Percentiles rank a stretch among this genome's conserved stretches.
These are phyloP conservation scores for Fusarium subtropicale DNA, from an alignment of 2,329 filamentous ascomycete species.

Conservation along the genomic window DNA sequence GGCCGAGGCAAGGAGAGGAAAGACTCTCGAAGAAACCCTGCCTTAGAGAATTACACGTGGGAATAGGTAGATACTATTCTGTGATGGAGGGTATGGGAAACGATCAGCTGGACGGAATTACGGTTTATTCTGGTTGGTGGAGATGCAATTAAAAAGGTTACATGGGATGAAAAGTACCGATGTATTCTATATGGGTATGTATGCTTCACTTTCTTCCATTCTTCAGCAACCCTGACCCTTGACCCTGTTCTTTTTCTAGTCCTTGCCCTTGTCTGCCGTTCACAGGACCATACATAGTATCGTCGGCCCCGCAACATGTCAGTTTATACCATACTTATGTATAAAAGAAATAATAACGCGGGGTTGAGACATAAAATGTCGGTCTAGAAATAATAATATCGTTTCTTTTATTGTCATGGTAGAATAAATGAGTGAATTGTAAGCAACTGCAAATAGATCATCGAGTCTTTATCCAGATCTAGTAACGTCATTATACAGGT, in stretches of 20 bases:
- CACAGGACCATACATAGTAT: conserved; percentile 5
- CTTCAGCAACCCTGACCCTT: background rate
- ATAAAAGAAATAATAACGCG: background rate
- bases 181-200: background rate
- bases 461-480: background rate
- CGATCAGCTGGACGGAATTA: conserved; percentile 36
- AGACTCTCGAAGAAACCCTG: background rate
- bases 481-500: conserved; percentile 25
- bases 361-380: background rate
- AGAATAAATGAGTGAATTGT: background rate
- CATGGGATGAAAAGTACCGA: conserved; percentile 2
- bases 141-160: conserved; percentile 4
- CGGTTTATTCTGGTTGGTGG: conserved; percentile 35
- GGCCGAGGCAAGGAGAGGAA: conserved; percentile 31
- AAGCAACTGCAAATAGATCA: background rate
- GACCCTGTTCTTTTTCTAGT: background rate
- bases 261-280: background rate
- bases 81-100: conserved; percentile 8
- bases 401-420: background rate
- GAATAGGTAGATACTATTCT: background rate
- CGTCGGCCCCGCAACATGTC: background rate
- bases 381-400: background rate
- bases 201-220: background rate
- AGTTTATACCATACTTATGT: background rate
- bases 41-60: conserved; percentile 20